Conservation (phyloP, 192 early-diverging fungal species). For the Lobosporangium transversale region DNA sequence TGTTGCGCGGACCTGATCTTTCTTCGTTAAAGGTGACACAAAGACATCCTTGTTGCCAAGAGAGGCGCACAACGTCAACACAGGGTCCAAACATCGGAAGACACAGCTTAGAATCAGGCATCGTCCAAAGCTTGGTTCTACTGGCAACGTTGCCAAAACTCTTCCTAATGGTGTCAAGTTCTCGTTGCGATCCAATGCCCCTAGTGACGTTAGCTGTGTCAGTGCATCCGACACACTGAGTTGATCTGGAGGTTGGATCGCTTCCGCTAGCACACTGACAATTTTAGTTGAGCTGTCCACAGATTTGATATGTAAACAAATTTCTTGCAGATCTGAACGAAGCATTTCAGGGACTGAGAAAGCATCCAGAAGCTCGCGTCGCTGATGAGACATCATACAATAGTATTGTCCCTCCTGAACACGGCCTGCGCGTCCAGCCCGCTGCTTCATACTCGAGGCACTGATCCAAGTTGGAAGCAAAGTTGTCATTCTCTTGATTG, state of each 20-base stretch:
- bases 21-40: conserved; percentile 50
- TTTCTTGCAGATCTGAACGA: conserved; percentile 59
- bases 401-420: conserved; percentile 65
- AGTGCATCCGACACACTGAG: conserved; percentile 53
- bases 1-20: conserved; percentile 22
- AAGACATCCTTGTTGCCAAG: conserved; percentile 60
- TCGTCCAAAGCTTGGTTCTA: conserved; percentile 78
- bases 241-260: conserved; percentile 57
- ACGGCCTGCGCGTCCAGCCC: conserved; percentile 70
- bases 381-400: conserved; percentile 58
- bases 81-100: conserved; percentile 74
- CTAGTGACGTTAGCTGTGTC: conserved; percentile 48
- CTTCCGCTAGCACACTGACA: conserved; percentile 52
- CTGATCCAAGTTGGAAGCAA: conserved; percentile 61
- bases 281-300: conserved; percentile 56
- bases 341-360: conserved; percentile 69
- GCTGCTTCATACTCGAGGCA: conserved; percentile 65
- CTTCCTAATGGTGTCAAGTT: conserved; percentile 71
- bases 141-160: conserved; percentile 66
- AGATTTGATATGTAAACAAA: conserved; percentile 62
- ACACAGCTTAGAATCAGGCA: conserved; percentile 68
- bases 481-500: conserved; percentile 53
- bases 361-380: conserved; percentile 55
- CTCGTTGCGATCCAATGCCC: conserved; percentile 58
- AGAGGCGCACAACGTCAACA: conserved; percentile 68